phyloP scores from a whole-genome alignment of 257 asterid genomes.

The Nemophila menziesii region DNA sequence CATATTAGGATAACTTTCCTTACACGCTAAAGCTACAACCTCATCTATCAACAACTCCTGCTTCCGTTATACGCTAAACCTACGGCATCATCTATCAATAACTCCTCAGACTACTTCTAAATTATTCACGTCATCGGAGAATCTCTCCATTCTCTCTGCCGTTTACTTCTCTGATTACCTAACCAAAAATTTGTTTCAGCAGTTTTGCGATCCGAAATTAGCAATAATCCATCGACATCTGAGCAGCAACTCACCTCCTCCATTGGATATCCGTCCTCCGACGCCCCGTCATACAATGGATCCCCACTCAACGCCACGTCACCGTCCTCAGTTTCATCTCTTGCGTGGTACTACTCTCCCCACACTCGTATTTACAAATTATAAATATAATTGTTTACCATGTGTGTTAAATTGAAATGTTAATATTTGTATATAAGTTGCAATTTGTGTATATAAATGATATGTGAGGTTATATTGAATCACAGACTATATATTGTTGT shows the following conservation, averaged over 20 bases:
- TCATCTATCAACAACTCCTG: no score
- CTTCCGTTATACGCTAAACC: constrained; percentile 23
- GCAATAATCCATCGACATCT: constrained; percentile 1
- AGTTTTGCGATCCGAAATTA: constrained; percentile 20
- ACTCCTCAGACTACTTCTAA: neutral
- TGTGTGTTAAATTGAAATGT: no score
- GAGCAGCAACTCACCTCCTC: constrained; percentile 31
- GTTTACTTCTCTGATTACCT: constrained; percentile 21
- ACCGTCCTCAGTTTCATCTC: constrained; percentile 63
- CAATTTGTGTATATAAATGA: no score
- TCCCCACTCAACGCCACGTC: constrained; percentile 51
- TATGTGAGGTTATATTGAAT: no score
- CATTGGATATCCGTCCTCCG: constrained; percentile 31
- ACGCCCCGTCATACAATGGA: constrained; percentile 22
- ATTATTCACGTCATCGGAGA: constrained; percentile 9
- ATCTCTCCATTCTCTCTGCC: constrained; percentile 14
- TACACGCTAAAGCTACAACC: no score
- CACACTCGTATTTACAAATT: no score
- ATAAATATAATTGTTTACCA: no score
- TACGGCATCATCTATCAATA: constrained; percentile 11
- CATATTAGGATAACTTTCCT: no score
- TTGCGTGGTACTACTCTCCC: constrained; percentile 38
- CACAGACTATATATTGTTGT: no score
- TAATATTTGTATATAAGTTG: no score
- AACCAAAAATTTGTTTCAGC: constrained; percentile 24